A percentile compares a stretch with the other conserved stretches of the same genome.
Conservation (phyloP, 192 early-diverging fungal species). For the Helicostylum pulchrum region DNA sequence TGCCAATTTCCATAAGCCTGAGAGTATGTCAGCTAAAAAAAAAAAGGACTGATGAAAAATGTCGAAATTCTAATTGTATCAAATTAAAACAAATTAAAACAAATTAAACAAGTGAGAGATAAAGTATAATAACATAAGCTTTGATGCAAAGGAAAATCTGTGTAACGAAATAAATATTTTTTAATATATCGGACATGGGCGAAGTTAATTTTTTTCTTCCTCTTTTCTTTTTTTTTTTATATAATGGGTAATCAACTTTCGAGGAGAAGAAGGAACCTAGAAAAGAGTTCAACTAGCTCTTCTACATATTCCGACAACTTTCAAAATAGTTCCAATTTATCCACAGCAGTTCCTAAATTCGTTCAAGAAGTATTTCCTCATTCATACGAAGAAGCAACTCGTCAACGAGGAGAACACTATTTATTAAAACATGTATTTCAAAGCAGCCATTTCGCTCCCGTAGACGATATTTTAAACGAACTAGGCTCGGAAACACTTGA, state of each 20-base stretch:
- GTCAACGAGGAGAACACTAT: conserved; percentile 22
- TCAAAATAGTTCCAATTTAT: not conserved
- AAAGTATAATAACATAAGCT: no score
- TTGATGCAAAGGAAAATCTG: not conserved
- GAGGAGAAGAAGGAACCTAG: conserved; percentile 1
- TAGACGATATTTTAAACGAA: conserved; percentile 4
- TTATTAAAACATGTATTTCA: conserved; percentile 29
- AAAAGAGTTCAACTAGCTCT: not conserved
- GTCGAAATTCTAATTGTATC: no score
- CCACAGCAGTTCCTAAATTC: not conserved
- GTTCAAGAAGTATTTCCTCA: not conserved
- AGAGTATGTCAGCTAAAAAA: no score
- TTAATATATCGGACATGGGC: not conserved
- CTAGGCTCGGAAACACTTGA: conserved; percentile 8
- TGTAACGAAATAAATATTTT: not conserved
- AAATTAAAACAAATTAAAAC: no score
- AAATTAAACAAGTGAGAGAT: no score
- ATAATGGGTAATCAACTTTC: conserved; percentile 19
- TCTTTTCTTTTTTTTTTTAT: not conserved
- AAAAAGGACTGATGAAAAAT: no score
- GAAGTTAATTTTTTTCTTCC: not conserved
- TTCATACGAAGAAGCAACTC: not conserved
- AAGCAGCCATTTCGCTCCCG: conserved; percentile 16
- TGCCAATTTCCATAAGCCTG: no score
- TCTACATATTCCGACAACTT: not conserved